Evolutionary conservation across 1,284 basidiomycete species (phyloP).

Genomic region (Ganoderma boninense): DNA sequence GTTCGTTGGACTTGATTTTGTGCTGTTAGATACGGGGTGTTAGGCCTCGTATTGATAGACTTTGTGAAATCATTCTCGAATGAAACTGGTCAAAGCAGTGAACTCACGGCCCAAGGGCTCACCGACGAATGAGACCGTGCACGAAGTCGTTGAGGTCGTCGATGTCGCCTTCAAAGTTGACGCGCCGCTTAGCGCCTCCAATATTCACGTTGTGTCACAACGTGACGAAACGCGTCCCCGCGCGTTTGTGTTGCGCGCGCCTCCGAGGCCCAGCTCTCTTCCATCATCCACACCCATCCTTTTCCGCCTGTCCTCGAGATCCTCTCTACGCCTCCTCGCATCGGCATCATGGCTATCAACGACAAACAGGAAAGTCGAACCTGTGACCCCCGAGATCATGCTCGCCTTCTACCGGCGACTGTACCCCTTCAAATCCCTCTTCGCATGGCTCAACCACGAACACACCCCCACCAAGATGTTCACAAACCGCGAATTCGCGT

Average conservation of each 20-base stretch:
- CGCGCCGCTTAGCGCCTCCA: no score
- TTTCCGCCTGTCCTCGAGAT: neutral
- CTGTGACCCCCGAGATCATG: slow-evolving; percentile 59
- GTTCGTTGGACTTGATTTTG: no score
- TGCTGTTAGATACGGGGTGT: no score
- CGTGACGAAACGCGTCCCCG: no score
- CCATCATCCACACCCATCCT: neutral
- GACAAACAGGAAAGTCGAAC: slow-evolving; percentile 30
- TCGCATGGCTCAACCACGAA: slow-evolving; percentile 95
- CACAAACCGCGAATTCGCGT: slow-evolving; percentile 96
- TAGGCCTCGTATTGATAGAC: no score
- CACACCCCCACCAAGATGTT: slow-evolving; percentile 80
- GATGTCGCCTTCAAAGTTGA: no score
- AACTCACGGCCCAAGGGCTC: no score
- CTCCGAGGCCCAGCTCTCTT: neutral
- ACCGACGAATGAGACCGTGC: no score
- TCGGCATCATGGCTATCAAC: slow-evolving; percentile 13
- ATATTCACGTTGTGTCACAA: no score
- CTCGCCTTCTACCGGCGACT: slow-evolving; percentile 90
- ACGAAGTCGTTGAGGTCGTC: no score
- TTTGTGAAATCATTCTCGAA: no score
- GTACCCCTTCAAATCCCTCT: slow-evolving; percentile 95
- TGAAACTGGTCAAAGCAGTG: no score
- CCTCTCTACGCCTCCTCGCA: neutral
- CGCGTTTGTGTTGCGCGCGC: neutral